Conservation (phyloP, 1,284 basidiomycete species). For the Mycosarcoma mackinlayi region DNA sequence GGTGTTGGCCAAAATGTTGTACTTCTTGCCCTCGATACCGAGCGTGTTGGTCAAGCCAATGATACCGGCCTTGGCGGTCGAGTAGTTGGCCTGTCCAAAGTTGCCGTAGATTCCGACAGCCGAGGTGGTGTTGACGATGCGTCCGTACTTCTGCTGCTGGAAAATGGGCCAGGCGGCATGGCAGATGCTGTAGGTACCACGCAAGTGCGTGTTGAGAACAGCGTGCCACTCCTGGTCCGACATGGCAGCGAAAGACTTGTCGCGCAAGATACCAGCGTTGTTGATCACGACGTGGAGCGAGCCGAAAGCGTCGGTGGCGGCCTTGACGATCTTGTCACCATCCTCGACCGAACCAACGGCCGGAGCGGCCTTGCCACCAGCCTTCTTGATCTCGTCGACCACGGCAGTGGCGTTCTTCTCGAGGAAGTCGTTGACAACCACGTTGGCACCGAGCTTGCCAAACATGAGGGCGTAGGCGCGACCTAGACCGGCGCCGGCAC, state of each 20-base stretch:
- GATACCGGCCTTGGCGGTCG: slow-evolving; percentile 89
- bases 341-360: slow-evolving; percentile 89
- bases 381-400: slow-evolving; percentile 85
- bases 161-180: slow-evolving; percentile 98
- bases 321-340: slow-evolving; percentile 86
- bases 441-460: slow-evolving; percentile 88
- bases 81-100: slow-evolving; percentile 86
- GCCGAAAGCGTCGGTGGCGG: slow-evolving; percentile 87
- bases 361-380: slow-evolving; percentile 86
- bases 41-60: slow-evolving; percentile 89
- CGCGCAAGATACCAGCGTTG: slow-evolving; percentile 91
- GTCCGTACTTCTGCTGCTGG: slow-evolving; percentile 95
- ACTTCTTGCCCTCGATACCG: slow-evolving; percentile 90
- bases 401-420: slow-evolving; percentile 85
- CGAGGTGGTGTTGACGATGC: slow-evolving; percentile 93
- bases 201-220: slow-evolving; percentile 86
- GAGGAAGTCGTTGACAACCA: slow-evolving; percentile 95
- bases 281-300: slow-evolving; percentile 87
- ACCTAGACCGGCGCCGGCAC: slow-evolving; percentile 76
- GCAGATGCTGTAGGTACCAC: slow-evolving; percentile 74
- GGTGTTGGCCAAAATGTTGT: slow-evolving; percentile 86
- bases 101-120: slow-evolving; percentile 92
- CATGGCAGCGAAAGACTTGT: slow-evolving; percentile 88
- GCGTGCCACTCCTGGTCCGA: slow-evolving; percentile 93
- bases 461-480: slow-evolving; percentile 92